Evolutionary conservation across 2,329 filamentous ascomycete species (phyloP).

Genomic region (Penicillium sp.): DNA sequence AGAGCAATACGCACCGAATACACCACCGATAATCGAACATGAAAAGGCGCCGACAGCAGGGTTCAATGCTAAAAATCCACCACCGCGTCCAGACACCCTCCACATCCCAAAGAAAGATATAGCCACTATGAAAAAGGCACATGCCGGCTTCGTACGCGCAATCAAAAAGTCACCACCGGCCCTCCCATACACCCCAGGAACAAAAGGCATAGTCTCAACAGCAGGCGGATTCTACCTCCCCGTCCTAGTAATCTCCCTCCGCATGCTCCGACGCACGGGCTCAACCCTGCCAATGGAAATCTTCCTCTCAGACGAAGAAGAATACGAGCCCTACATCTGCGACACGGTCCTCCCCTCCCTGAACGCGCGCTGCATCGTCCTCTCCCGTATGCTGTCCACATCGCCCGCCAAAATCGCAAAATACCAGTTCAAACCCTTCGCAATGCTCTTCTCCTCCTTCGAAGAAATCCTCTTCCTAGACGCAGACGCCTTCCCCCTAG

Average conservation of each 20-base stretch:
- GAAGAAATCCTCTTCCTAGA: constrained; percentile 50
- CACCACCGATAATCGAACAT: constrained; percentile 27
- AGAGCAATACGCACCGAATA: constrained; percentile 31
- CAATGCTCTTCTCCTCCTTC: constrained; percentile 51
- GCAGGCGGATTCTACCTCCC: constrained; percentile 45
- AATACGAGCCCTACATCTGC: constrained; percentile 45
- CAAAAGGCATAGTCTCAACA: constrained; percentile 47
- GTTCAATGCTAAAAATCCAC: constrained; percentile 28
- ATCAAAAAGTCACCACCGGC: constrained; percentile 27
- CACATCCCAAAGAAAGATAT: constrained; percentile 30
- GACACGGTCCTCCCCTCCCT: constrained; percentile 43
- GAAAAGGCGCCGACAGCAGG: constrained; percentile 26
- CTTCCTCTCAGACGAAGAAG: constrained; percentile 41
- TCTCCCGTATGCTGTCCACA: constrained; percentile 42
- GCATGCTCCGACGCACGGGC: constrained; percentile 45
- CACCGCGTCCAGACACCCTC: constrained; percentile 33
- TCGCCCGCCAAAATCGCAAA: constrained; percentile 36
- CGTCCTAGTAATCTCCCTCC: constrained; percentile 44
- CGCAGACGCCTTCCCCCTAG: constrained; percentile 46
- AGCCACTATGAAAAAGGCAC: constrained; percentile 32
- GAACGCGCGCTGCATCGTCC: constrained; percentile 44
- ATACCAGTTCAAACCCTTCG: constrained; percentile 50
- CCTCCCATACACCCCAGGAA: constrained; percentile 35
- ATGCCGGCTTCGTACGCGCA: constrained; percentile 34
- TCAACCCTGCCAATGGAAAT: constrained; percentile 47